Evolutionary conservation across 1,284 basidiomycete genomes (phyloP).

Genomic region (Trichosporon sp.): DNA sequence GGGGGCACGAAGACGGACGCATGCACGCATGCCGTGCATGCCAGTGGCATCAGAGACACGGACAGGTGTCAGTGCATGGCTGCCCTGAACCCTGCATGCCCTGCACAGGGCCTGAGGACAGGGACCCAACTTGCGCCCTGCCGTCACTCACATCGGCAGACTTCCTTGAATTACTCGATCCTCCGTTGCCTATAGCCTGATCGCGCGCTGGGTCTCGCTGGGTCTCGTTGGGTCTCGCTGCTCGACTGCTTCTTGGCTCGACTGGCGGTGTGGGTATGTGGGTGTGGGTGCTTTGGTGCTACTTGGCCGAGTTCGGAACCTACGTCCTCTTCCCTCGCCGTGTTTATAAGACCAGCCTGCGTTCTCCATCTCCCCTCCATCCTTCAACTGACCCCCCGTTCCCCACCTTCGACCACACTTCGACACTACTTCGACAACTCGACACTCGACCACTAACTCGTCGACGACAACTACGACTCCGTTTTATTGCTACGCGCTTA

Average conservation of each 20-base stretch:
- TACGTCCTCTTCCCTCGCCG: neutral
- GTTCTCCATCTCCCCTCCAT: neutral
- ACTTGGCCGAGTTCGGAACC: neutral
- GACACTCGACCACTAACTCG: neutral
- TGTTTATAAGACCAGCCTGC: neutral
- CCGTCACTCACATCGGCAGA: slow-evolving; percentile 4
- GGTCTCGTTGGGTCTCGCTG: too few species aligned
- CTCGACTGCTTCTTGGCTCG: too few species aligned
- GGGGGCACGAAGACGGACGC: neutral
- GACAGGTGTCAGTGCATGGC: neutral
- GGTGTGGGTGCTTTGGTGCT: too few species aligned
- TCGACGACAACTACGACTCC: neutral
- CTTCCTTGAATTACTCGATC: slow-evolving; percentile 15
- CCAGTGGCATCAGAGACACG: neutral
- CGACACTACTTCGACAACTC: neutral
- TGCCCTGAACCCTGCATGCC: too few species aligned
- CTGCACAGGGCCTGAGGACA: neutral
- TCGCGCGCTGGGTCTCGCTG: neutral
- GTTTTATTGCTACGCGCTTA: neutral
- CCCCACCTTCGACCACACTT: neutral
- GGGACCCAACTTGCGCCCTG: neutral
- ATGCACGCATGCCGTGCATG: neutral
- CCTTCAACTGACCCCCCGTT: neutral
- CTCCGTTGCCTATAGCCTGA: neutral
- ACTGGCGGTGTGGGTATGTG: too few species aligned